Base-by-base conservation (phyloP, 1,284 basidiomycete species). In the Cryptococcus amylolentus region DNA sequence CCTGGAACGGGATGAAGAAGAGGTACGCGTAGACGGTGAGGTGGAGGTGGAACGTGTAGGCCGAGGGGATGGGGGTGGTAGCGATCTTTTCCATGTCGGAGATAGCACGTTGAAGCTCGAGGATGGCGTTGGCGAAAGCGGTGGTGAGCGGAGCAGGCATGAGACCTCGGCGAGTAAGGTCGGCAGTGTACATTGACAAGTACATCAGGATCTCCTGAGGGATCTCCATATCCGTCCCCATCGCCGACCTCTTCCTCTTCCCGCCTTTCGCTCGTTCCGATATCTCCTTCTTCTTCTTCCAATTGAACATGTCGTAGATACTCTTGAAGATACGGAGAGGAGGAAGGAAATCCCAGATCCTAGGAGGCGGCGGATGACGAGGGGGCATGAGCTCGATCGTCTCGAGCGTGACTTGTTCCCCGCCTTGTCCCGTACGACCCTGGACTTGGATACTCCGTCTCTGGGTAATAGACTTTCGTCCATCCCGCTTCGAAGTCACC, bases 141-240 rank as follows among this genome's bases (percentile, higher is more conserved):
- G 57, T 49, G 49, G 62, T 58, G 40, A 66, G 46, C 4, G 64
- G 61, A 0, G 57, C 39, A 49, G 58, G 56, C 26, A 68, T n/a
- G 35, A 59, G 41, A 3, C 56, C 58, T 43, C 61, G 54, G 4
- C 48, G 44, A n/a, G 61, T 58, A 13, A 67, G 51, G 40, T 65
- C 65, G 37, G 61, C 51, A 12, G 65, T 26, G 45, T 66, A 71
- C 16, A 63, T 57, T 4, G 56, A 64, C 26, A 71, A 60, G 56
- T 71, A 71, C 61, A 68, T 62, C 67, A 71, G 49, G 46, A 69
- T 65, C 51, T 71, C 67, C 46, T 69, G 66, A 1, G 69, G 67
- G 9, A 71, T 71, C 47, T 68, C 66, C 48, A 61, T 62, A 28
- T 52, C 54, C 23, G 62, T 55, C 37, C 14, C 61, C 53, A 14